Conservation (phyloP, 331 rosid genomes). For the Quercus tomentella region DNA sequence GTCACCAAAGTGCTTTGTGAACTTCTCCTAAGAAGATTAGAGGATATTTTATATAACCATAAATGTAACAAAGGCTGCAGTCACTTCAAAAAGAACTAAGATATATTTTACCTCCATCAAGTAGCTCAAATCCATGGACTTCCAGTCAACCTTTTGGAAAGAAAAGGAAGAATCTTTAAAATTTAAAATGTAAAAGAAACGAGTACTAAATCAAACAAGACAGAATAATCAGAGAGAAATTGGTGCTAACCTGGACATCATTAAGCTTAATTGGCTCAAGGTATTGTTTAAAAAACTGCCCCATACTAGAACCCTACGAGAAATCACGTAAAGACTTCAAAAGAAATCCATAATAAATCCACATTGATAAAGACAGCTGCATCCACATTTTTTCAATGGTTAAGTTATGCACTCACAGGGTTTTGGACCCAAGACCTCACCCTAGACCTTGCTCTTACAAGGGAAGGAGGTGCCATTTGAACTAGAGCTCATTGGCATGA, state of each 20-base stretch:
- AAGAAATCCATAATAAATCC: constrained; percentile 9
- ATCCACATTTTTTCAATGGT: not conserved
- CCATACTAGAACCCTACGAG: constrained; percentile 90
- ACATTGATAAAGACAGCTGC: not conserved
- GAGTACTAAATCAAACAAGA: not conserved
- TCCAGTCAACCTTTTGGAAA: constrained; percentile 74
- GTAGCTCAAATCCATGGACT: constrained; percentile 84
- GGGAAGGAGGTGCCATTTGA: too few species aligned
- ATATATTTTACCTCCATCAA: constrained; percentile 67
- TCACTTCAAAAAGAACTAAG: not conserved
- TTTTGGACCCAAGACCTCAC: too few species aligned
- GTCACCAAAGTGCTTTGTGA: constrained; percentile 51
- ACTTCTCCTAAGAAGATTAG: constrained; percentile 58
- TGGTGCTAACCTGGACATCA: constrained; percentile 55
- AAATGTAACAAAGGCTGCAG: not conserved
- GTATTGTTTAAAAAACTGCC: constrained; percentile 81
- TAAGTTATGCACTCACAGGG: too few species aligned
- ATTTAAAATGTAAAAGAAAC: constrained; percentile 15
- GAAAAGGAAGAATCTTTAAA: constrained; percentile 24
- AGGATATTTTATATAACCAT: constrained; percentile 10
- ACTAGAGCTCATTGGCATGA: too few species aligned
- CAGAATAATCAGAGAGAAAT: not conserved
- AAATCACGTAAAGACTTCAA: constrained; percentile 16
- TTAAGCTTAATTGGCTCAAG: constrained; percentile 94
- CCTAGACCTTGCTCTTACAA: too few species aligned